A percentile compares a stretch with the other conserved stretches of the same genome.
Conservation (phyloP, 2,329 filamentous ascomycete genomes). For the Herpotrichia juniperi region DNA sequence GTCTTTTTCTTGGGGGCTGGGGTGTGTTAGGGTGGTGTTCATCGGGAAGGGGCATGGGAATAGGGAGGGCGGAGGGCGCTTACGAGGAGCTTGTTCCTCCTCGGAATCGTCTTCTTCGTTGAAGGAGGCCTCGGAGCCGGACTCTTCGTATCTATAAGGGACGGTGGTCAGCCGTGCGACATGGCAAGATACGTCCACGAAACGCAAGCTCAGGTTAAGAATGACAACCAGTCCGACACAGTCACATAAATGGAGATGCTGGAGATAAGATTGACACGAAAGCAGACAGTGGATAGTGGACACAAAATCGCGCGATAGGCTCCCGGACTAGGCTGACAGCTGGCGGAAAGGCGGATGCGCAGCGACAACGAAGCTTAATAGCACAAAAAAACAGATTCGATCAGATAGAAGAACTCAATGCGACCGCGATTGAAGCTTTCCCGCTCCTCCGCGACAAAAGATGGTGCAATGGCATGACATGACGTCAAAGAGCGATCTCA, state of each 20-base stretch:
- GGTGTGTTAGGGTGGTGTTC: too few relatives aligned
- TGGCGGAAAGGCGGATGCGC: slow-evolving; percentile 10
- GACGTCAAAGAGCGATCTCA: slow-evolving; percentile 44
- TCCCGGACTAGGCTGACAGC: slow-evolving; percentile 21
- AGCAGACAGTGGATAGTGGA: slow-evolving; percentile 2
- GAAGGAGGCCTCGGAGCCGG: slow-evolving; percentile 38
- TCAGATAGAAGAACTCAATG: slow-evolving; percentile 16
- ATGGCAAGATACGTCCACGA: background rate
- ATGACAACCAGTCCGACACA: slow-evolving; percentile 1
- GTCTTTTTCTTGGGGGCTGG: slow-evolving; percentile 45
- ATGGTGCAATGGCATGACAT: slow-evolving; percentile 30
- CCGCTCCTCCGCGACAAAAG: slow-evolving; percentile 23
- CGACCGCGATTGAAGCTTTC: slow-evolving; percentile 27
- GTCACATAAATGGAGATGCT: background rate
- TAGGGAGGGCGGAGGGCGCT: slow-evolving; percentile 16
- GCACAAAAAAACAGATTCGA: slow-evolving; percentile 14
- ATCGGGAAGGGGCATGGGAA: slow-evolving; percentile 1
- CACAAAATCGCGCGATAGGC: slow-evolving; percentile 4
- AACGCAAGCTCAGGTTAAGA: background rate
- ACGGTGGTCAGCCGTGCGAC: slow-evolving; percentile 25
- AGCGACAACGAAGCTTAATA: slow-evolving; percentile 22
- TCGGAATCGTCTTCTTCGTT: slow-evolving; percentile 39
- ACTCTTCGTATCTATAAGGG: slow-evolving; percentile 41
- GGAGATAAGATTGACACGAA: slow-evolving; percentile 3
- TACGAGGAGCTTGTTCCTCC: slow-evolving; percentile 41